Base-by-base conservation (phyloP, 2,329 filamentous ascomycete genomes). In the Trichoderma afroharzianum region DNA sequence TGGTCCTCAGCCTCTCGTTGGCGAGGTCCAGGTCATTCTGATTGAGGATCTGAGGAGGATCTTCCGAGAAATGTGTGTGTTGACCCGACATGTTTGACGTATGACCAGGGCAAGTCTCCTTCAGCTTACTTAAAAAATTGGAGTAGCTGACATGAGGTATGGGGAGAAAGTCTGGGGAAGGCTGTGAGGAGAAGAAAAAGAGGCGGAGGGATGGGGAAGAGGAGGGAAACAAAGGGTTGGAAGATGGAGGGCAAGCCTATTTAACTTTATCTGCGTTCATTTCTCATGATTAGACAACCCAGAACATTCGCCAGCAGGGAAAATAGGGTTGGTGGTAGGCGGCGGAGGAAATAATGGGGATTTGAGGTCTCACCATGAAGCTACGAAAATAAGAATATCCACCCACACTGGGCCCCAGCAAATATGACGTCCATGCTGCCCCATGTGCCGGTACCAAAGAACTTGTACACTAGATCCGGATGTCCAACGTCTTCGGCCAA, bases 41-140 rank as follows among this genome's bases (percentile, higher is more conserved):
- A 50, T 81, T 78, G 26, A 82, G 80, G 74, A 83, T 78, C 79
- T 80, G 78, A 0, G 81, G 78, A 26, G 80, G 79, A 43, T 83
- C 82, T 14, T 81, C 77, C 5, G 80, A 78, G 71, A 81, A 80
- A 33, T 81, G 80, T 15, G 79, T 76, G 59, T 72, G 68, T 9
- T 70, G 68, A 43, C 55, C 71, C 14, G 71, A 28, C 71, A 72
- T 72, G 6, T 55, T 55, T 63, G 53, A 26, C 32, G n/a, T 63
- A 18, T 39, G 3, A 14, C 33, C 47, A 6, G 26, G n/a, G 39
- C 59, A 70, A 43, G 28, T 32, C 12, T 36, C 47, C 30, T 53
- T 47, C 68, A 39, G 68, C 61, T 43, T 63, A 57, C n/a, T 63
- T 33, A 53, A 47, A 47, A 30, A 47, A 55, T 36, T 50, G 39